Evolutionary conservation across 805 yeast genomes (phyloP), one percentile per base, ranked within the genome.

Genomic region (Candida nitratophila): DNA sequence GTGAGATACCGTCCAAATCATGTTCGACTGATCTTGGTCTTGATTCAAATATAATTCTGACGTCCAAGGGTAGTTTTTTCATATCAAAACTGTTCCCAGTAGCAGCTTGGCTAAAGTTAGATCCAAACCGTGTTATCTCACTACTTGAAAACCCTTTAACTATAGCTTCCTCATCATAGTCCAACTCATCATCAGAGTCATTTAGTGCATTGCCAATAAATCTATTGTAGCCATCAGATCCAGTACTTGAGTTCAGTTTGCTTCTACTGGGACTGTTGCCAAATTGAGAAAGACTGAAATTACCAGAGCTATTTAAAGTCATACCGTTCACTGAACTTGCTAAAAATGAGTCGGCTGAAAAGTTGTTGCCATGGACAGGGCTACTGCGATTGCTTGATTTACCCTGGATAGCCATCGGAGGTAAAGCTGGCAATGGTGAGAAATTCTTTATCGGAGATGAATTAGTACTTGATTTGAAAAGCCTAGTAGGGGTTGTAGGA

Each of bases 11-110:
- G 21, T 47, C 52, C 39, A 60, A 44, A 12, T 46, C 40, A 40
- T 57, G 64, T 2, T 42, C 37, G 35, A 50, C 53, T 3, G 44
- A 35, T 17, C 46, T 39, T 1, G 64, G 61, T 33, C 65, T 50
- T 20, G 64, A 59, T 20, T 59, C 56, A 14, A 51, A 43, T 17
- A 61, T 52, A 5, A 60, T 47, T 39, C 42, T 45, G 35, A 61
- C 51, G 24, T 49, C 50, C 1, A 50, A 33, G 1, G 65, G 62
- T 2, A 58, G 35, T 6, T 49, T 47, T 3, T 34, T 41, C 24
- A 42, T 35, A 16, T 47, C 39, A 4, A 47, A 27, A 17, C 39
- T 37, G 6, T 45, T 50, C 32, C 48, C 42, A 10, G 42, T 33
- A 5, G 31, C 4, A 1, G 4, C 21, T 15, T 21, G 6, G 30